Base-by-base conservation (phyloP, 805 yeast genomes). In the Ogataea thermomethanolica region DNA sequence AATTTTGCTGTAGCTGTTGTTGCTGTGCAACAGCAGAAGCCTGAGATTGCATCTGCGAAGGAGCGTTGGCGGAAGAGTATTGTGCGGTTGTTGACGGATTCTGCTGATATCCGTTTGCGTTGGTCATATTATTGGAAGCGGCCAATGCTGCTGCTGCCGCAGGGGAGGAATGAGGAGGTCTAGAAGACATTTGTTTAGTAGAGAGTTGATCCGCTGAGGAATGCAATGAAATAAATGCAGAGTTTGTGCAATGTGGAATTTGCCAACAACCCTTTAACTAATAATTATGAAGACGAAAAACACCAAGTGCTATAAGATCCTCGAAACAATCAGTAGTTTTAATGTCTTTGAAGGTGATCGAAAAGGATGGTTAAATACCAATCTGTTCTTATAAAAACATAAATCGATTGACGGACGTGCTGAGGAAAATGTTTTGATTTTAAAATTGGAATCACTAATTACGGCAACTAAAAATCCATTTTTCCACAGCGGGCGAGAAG, bases 71-170 rank as follows among this genome's bases (percentile, higher is more conserved):
- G 24, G 46, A 36, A 9, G 60, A 55, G 41, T 57, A 56, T 37
- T 56, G 61, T n/a, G 61, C 58, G 39, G 56, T 49, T 26, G 58
- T 53, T 10, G 60, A 55, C 7, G 48, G 43, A 35, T 56, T 57
- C 25, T 51, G 54, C 24, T 50, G 56, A 33, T 43, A 52, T 11
- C 44, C 38, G 23, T 56, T 52, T 22, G 49, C 45, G 37, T 48
- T 48, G 37, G 32, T 41, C 41, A 44, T 40, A 39, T 52, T 56
- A 43, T 50, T 52, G 7, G 62, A 50, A 5, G 63, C 63, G 22
- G 66, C 63, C 37, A 49, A 38, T n/a, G 62, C 58, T 25, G 65
- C 66, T 21, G 66, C 66, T 28, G 65, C 62, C 25, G 64, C 60
- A 27, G 65, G 58, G 13, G 59, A 54, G 32, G 56, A 50, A 11